Base-by-base conservation (phyloP, 495 filamentous ascomycete genomes). In the Annulohypoxylon bovei region DNA sequence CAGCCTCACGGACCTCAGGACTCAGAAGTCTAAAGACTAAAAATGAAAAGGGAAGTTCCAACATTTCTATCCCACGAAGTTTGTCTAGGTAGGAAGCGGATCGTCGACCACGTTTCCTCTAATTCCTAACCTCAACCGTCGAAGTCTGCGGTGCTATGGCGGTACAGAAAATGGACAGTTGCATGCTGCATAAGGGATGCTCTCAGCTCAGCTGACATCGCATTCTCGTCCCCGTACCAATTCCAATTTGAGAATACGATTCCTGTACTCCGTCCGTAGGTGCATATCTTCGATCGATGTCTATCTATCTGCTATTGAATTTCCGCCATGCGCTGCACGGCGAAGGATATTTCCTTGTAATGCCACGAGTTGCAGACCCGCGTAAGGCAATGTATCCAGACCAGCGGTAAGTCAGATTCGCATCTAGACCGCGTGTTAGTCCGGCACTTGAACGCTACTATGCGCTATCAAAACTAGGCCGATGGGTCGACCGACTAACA, bases 161-260 rank as follows among this genome's bases (percentile, higher is more conserved):
- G 30, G 65, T 42, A 72, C 69, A 47, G 64, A 20, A 40, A 56
- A 42, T 59, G 65, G 65, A 61, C 60, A 30, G 52, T 46, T 60
- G 64, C 69, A 68, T 59, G 27, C 40, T 49, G 59, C 58, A 64
- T 67, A 18, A 20, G 12, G 12, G 62, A 25, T 60, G 46, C 59
- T 37, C 60, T 72, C 59, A 72, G 70, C 65, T 72, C 70, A 72
- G 70, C 70, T 72, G 70, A 68, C 65, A 47, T 50, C 33, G 20
- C 70, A 65, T 72, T 72, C 60, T 72, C 69, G 64, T 72, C 69
- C 69, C 49, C 55, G 55, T 66, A 59, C 33, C 35, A 18, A 68
- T 57, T 25, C 60, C 65, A 65, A 68, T 65, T 62, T 72, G 70
- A 67, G 53, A 65, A 72, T 72, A 72, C 70, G 65, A 68, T 32